A percentile compares a stretch with the other conserved stretches of the same genome.
phyloP scores from a whole-genome alignment of 768 basidiomycete genomes.

The Pisolithus microcarpus region DNA sequence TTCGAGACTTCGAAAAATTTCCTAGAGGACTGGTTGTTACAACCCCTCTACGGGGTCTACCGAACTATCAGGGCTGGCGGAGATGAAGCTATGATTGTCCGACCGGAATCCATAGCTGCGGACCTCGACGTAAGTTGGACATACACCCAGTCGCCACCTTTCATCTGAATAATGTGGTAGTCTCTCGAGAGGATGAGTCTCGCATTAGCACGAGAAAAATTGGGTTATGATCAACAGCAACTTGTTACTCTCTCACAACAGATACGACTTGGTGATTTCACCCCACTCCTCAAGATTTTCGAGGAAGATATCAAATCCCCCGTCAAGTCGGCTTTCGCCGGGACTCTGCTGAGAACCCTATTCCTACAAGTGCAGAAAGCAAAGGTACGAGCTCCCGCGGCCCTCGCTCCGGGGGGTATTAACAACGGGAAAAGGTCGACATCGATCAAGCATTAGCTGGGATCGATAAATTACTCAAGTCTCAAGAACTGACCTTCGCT shows the following conservation, averaged over 20 bases:
- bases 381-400: conserved; percentile 45
- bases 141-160: background rate
- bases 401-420: background rate
- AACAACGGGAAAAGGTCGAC: conserved; percentile 55
- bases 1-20: conserved; percentile 66
- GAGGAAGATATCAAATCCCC: conserved; percentile 91
- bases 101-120: conserved; percentile 73
- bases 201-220: conserved; percentile 74
- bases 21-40: conserved; percentile 75
- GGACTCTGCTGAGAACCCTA: conserved; percentile 74
- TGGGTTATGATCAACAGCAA: conserved; percentile 56
- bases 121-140: conserved; percentile 63
- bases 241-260: conserved; percentile 58
- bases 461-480: conserved; percentile 89
- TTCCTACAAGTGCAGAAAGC: conserved; percentile 95
- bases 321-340: conserved; percentile 68
- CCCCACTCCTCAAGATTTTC: conserved; percentile 78
- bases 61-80: conserved; percentile 79
- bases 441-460: conserved; percentile 84
- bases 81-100: conserved; percentile 68
- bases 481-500: conserved; percentile 92
- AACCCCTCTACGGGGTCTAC: conserved; percentile 75
- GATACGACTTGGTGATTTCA: conserved; percentile 76
- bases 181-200: conserved; percentile 91
- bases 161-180: conserved; percentile 30